Percentiles rank a stretch among this genome's conserved stretches.
Evolutionary conservation across 768 basidiomycete genomes (phyloP).

Genomic region (Tricholoma furcatifolium): DNA sequence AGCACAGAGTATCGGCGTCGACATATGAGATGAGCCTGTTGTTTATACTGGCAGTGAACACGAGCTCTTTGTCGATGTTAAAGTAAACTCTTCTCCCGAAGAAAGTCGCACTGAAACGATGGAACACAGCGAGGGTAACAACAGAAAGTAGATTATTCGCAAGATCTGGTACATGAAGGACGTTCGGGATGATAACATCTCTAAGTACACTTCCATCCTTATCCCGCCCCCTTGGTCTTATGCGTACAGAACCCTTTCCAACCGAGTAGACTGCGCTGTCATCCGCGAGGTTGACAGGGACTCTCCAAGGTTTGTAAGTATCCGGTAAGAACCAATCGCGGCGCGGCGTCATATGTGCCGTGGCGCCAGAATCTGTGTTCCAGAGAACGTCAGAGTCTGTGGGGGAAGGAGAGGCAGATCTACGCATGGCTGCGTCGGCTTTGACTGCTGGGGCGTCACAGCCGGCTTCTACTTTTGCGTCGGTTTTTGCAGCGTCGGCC

Average conservation of each 20-base stretch:
- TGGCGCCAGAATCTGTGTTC: no score
- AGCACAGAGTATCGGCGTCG: background rate
- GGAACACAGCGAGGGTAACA: conserved; percentile 1
- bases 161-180: conserved; percentile 9
- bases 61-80: background rate
- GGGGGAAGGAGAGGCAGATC: background rate
- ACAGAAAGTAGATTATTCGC: conserved; percentile 9
- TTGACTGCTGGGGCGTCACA: background rate
- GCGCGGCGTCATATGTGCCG: no score
- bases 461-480: background rate
- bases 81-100: background rate
- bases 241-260: no score
- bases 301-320: no score
- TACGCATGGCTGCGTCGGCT: background rate
- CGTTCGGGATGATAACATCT: conserved; percentile 12
- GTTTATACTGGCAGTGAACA: conserved; percentile 1
- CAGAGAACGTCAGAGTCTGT: no score
- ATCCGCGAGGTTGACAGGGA: no score
- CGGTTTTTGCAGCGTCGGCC: background rate
- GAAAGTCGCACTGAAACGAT: background rate
- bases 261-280: no score
- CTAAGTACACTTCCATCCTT: no score
- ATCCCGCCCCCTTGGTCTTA: no score
- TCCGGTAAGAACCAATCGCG: no score
- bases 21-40: background rate